Base-by-base conservation (phyloP, 805 yeast species). In the Yamadazyma sp. region DNA sequence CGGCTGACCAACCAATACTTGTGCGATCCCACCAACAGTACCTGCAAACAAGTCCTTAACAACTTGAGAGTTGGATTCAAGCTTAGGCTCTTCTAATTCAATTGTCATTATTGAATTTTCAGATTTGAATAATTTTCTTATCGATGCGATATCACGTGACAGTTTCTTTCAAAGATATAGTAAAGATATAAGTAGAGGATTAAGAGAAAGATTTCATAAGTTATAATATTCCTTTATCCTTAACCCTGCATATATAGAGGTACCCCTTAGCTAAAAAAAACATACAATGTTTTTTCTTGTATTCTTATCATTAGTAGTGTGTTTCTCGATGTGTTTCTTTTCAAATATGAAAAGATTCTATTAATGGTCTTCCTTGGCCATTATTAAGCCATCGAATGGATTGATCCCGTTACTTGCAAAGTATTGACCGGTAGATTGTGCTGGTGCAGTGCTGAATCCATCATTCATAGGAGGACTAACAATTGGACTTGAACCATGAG, bases 1-100 rank as follows among this genome's bases (percentile, higher is more conserved):
- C 6, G 98, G 97, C 61, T 93, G 98, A 16, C 98, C 98, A 10
- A 83, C 85, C 22, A 93, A 65, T 6, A 93, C 98, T 62, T 93
- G 98, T 5, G 97, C 91, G 18, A 93, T 78, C 35, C 98, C 98
- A 38, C 98, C 98, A 48, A 82, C 73, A 12, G 97, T 91, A 14
- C 98, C 98, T 4, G 95, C 94, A 36, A 85, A 62, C 31, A 88
- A 73, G 57, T 89, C 96, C 50, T 87, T 87, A 21, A 71, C 45
- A 8, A 86, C 86, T 44, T 66, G 73, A 29, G 43, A 31, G 46
- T 61, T 58, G 38, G 58, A 56, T 27, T 49, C 50, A 30, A 62
- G 55, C 16, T 60, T 58, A 14, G 70, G 70, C 42, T 65, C 71
- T 52, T 67, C 72, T 28, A 68, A 52, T 44, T 67, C 73, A 29